Base-by-base conservation (phyloP, 1,139 yeast species). In the Suhomyces chickasaworum region DNA sequence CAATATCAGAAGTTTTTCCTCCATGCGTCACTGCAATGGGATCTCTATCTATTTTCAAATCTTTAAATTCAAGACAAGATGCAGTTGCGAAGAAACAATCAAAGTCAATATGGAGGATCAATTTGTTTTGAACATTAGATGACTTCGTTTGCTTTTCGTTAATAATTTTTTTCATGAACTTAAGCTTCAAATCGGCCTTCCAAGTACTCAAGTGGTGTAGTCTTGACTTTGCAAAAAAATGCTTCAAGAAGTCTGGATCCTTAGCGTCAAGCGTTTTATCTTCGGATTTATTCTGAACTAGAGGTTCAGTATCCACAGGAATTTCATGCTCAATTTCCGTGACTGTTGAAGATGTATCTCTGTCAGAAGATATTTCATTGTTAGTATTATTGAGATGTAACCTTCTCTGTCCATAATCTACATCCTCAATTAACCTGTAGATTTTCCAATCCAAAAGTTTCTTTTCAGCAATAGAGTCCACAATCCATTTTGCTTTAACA, bases 81-180 rank as follows among this genome's bases (percentile, higher is more conserved):
- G 88, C 97, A 0, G 96, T 77, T 1, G 91, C 97, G 65, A 93
- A 93, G 59, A 93, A 93, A 54, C 96, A 89, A 63, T 93, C 99
- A 64, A 89, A 93, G 63, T 93, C 99, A 30, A 91, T 76, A 64
- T 93, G 98, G 50, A 90, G 64, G 16, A 90, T 78, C 0, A 76
- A 64, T 36, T 66, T 46, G 4, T 38, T 46, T 2, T 45, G 15
- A 2, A 20, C 29, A 2, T 25, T 37, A 8, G 37, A 60, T 6
- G 48, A 29, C 13, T 8, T 18, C 29, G 13, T 21, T 22, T 48
- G 36, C 17, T 34, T 29, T 7, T 57, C 56, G 3, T 58, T 53
- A 0, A 74, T 55, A 3, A 83, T 76, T 44, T 61, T 64, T 20
- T 70, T 62, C 42, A 83, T 69, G 53, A 86, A 88, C 35, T 77